Conservation (phyloP, 257 asterid genomes). For the Vinca minor region DNA sequence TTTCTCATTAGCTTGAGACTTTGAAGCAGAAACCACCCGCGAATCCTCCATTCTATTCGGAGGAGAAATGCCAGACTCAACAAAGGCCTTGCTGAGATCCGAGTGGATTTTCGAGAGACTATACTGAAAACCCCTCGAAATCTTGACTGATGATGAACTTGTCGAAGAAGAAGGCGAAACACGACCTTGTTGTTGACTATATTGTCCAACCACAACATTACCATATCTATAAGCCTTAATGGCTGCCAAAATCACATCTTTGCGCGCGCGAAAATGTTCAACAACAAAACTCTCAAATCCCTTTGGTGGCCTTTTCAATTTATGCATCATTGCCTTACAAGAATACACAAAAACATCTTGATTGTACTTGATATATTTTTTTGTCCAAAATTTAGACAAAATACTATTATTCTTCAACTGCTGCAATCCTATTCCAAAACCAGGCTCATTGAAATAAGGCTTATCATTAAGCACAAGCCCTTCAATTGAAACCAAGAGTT, state of each 20-base stretch:
- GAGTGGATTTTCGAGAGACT: background rate
- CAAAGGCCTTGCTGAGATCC: background rate
- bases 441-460: slow-evolving; percentile 61
- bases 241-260: slow-evolving; percentile 23
- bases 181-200: slow-evolving; percentile 11
- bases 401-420: background rate
- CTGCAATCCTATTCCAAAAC: background rate
- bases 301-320: slow-evolving; percentile 27
- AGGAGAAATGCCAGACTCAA: background rate
- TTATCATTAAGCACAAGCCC: slow-evolving; percentile 50
- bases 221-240: slow-evolving; percentile 26
- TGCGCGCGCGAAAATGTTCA: slow-evolving; percentile 24
- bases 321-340: slow-evolving; percentile 36
- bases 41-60: background rate
- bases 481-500: slow-evolving; percentile 49
- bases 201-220: slow-evolving; percentile 18
- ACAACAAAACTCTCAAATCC: slow-evolving; percentile 37
- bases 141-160: background rate
- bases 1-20: too few relatives aligned
- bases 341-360: slow-evolving; percentile 28
- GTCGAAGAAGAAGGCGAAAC: slow-evolving; percentile 6
- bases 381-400: slow-evolving; percentile 1
- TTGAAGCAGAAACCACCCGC: background rate
- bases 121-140: background rate
- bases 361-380: slow-evolving; percentile 21